Percentiles rank a stretch among this genome's conserved stretches.
Evolutionary conservation across 164 flowering plant genomes (phyloP).

Genomic region (Tetrastigma voinierianum): DNA sequence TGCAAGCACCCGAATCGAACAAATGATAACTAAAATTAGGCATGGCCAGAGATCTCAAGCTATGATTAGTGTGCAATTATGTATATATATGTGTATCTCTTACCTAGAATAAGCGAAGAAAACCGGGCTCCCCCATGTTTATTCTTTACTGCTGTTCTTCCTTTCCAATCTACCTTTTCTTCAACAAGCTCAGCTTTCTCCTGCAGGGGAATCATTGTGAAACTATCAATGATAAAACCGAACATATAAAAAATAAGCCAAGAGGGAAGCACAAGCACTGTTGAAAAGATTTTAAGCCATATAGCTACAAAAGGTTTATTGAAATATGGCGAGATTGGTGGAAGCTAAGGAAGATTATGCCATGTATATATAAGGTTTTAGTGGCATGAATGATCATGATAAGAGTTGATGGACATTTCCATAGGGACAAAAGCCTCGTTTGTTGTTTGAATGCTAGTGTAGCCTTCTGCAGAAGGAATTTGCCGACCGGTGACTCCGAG

Average conservation of each 20-base stretch:
- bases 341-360: background rate
- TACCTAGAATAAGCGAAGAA: conserved; percentile 50
- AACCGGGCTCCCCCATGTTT: conserved; percentile 63
- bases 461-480: too few relatives aligned
- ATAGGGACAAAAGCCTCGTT: background rate
- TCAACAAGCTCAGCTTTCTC: conserved; percentile 41
- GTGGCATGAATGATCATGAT: background rate
- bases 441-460: too few relatives aligned
- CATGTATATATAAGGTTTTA: conserved; percentile 1
- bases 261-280: background rate
- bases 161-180: conserved; percentile 79
- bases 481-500: too few relatives aligned
- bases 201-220: conserved; percentile 18
- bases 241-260: background rate
- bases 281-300: background rate
- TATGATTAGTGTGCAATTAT: too few relatives aligned
- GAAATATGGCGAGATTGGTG: background rate
- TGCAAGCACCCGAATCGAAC: conserved; percentile 22
- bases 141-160: conserved; percentile 47
- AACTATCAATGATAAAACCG: background rate
- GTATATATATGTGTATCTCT: too few relatives aligned
- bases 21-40: background rate
- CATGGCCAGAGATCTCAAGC: background rate
- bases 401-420: background rate
- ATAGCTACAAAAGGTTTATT: background rate